A percentile compares a stretch with the other conserved stretches of the same genome.
Evolutionary conservation across 768 basidiomycete species (phyloP).

Genomic region (Grammothele lineata): DNA sequence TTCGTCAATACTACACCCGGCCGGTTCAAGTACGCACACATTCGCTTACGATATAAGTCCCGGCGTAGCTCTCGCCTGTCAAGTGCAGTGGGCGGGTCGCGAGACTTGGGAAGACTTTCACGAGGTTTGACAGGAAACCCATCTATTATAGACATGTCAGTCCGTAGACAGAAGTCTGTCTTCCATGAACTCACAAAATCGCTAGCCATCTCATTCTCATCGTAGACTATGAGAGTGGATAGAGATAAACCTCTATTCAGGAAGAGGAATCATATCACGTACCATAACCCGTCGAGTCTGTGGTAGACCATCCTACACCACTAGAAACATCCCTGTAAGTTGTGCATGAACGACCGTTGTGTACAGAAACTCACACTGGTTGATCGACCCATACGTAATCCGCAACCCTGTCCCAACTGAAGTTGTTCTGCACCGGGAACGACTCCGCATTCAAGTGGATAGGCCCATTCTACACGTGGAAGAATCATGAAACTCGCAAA

Average conservation of each 20-base stretch:
- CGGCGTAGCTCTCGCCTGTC: conserved; percentile 73
- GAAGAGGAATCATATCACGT: not conserved
- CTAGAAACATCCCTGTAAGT: conserved; percentile 24
- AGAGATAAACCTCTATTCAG: too few relatives aligned
- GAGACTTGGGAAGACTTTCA: conserved; percentile 70
- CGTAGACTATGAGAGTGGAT: conserved; percentile 9
- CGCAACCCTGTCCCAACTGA: conserved; percentile 55
- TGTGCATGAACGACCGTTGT: not conserved
- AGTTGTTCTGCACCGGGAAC: conserved; percentile 39
- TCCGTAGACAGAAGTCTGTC: not conserved
- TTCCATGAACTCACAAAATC: conserved; percentile 36
- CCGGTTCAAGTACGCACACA: not conserved
- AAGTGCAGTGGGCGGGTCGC: conserved; percentile 62
- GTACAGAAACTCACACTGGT: conserved; percentile 43
- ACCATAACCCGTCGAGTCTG: conserved; percentile 56
- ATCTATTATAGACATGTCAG: conserved; percentile 37
- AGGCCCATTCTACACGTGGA: conserved; percentile 70
- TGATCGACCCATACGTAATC: conserved; percentile 76
- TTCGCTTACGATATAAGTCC: conserved; percentile 54
- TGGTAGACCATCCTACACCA: conserved; percentile 61
- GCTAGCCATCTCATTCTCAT: conserved; percentile 61
- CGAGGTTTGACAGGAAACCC: conserved; percentile 66
- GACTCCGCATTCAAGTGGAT: conserved; percentile 50
- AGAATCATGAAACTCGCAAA: too few relatives aligned
- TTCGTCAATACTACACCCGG: not conserved